Percentiles rank a stretch among this genome's conserved stretches.
These are phyloP conservation scores for Suhomyces yuchorum DNA, from an alignment of 1,139 yeast species.

Conservation along the genomic window DNA sequence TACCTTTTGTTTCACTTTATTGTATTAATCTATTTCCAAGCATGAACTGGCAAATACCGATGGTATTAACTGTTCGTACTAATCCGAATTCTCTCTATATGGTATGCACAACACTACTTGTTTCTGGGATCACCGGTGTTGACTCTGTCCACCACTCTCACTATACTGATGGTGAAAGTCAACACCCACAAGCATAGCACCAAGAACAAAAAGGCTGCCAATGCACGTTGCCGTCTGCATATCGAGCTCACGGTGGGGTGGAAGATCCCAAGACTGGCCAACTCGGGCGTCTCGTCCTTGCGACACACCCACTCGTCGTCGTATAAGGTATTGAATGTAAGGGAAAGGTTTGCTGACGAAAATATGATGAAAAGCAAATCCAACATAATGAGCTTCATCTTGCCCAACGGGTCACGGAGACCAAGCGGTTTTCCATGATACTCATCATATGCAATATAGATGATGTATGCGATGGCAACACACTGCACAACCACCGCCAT, in stretches of 20 bases:
- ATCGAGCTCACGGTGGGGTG: constrained; percentile 47
- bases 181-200: constrained; percentile 80
- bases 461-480: constrained; percentile 72
- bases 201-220: constrained; percentile 77
- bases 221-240: constrained; percentile 78
- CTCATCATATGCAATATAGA: constrained; percentile 87
- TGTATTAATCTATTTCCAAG: background rate
- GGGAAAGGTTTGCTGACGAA: constrained; percentile 84
- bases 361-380: constrained; percentile 89
- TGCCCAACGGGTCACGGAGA: constrained; percentile 77
- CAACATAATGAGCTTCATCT: constrained; percentile 72
- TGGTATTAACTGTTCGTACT: background rate
- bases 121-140: constrained; percentile 15
- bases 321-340: constrained; percentile 80
- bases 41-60: background rate
- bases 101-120: constrained; percentile 2
- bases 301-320: constrained; percentile 84
- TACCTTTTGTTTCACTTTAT: no score
- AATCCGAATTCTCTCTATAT: background rate
- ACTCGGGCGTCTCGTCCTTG: constrained; percentile 24
- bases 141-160: constrained; percentile 81
- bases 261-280: constrained; percentile 24
- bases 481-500: constrained; percentile 90
- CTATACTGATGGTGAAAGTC: constrained; percentile 79
- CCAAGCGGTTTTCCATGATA: constrained; percentile 91